Evolutionary conservation across 495 filamentous ascomycete genomes (phyloP), one percentile per base, ranked within the genome.

Genomic region (Hypomontagnella submonticulosa): DNA sequence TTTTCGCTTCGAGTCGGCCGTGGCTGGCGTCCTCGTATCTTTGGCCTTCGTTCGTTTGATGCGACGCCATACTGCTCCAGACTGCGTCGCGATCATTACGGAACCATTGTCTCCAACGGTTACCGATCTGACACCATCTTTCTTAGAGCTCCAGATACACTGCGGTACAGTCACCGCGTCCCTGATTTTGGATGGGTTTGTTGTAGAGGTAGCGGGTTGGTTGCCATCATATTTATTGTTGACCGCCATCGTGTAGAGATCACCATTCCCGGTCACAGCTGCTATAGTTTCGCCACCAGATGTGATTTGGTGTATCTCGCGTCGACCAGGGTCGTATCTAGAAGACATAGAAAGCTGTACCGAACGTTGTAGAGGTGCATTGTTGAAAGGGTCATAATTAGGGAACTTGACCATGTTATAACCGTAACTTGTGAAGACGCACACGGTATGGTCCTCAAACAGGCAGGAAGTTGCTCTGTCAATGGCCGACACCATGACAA

Each of bases 61-160:
- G 44, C 94, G 88, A 55, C 84, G 87, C 93, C 93, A 99, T 1
- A 97, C 93, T 42, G 90, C 93, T 4, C 95, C 95, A 34, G 92
- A 92, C 57, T 91, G 83, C 1, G 95, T 98, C 66, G 92, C 93
- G 57, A 99, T 87, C 58, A 99, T 96, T 60, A 99, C 92, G 2
- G 93, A 97, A 5, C 93, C 96, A 79, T 97, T 90, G 73, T 96
- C 92, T 11, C 92, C 92, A 4, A 99, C 88, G 61, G 87, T 90
- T 13, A 96, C 90, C 66, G 97, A 96, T 61, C 83, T 85, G 7
- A 90, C 93, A 9, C 92, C 83, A 59, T 86, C 92, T 84, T 96
- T 96, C 56, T 91, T 86, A 3, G 86, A 87, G 66, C 90, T 93
- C 95, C 95, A 99, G 32, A 96, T 88, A 51, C 90, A 85, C 46